phyloP scores from a whole-genome alignment of 768 basidiomycete genomes.

The Cytidiella melzeri region DNA sequence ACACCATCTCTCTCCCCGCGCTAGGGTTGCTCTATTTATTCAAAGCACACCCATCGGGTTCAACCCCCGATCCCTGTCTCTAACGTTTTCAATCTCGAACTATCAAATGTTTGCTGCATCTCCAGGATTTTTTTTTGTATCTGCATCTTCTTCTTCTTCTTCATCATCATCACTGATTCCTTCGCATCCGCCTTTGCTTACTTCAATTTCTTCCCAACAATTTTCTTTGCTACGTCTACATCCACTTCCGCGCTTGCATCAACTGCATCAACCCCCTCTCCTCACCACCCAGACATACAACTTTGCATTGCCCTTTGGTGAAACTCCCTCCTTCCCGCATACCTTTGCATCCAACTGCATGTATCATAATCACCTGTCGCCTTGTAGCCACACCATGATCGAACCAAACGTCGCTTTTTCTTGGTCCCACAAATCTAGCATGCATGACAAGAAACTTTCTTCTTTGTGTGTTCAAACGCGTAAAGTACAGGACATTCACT shows the following conservation, averaged over 20 bases:
- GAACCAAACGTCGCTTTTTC: too few species aligned
- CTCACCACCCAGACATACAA: too few species aligned
- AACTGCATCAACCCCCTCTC: too few species aligned
- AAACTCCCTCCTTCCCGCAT: background rate
- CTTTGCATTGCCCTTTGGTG: constrained; percentile 7
- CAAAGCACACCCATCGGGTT: constrained; percentile 54
- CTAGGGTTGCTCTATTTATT: constrained; percentile 28
- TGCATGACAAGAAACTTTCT: too few species aligned
- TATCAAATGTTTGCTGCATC: constrained; percentile 1
- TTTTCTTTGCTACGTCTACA: constrained; percentile 18
- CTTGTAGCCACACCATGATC: background rate
- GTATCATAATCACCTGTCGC: constrained; percentile 5
- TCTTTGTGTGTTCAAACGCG: too few species aligned
- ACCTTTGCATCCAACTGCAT: constrained; percentile 16
- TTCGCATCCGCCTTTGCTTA: constrained; percentile 2
- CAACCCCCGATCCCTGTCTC: constrained; percentile 59
- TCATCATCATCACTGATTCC: background rate
- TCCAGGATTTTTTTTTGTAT: constrained; percentile 1
- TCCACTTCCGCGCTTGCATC: constrained; percentile 57
- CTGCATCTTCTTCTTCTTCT: background rate
- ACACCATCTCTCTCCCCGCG: too few species aligned
- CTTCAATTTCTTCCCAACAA: background rate
- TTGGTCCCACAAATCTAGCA: too few species aligned
- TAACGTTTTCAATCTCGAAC: constrained; percentile 6
- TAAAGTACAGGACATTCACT: too few species aligned